These are phyloP conservation scores for Fusarium nanum DNA, from an alignment of 2,329 filamentous ascomycete species.

Conservation along the genomic window DNA sequence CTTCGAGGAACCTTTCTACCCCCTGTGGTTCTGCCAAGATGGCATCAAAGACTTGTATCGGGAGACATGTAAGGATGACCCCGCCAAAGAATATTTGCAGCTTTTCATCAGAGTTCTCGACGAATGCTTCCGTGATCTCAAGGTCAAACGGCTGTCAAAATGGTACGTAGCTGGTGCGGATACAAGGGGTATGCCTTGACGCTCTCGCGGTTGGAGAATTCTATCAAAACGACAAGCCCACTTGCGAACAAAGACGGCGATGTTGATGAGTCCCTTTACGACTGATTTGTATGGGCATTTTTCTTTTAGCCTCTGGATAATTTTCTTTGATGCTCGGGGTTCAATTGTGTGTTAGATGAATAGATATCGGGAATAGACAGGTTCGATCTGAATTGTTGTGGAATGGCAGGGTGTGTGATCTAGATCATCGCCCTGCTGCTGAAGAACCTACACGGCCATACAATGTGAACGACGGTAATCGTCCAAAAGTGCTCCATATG, in stretches of 20 bases:
- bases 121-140: constrained; percentile 57
- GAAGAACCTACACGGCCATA: background rate
- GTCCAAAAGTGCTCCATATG: too few species aligned
- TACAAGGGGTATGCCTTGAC: constrained; percentile 58
- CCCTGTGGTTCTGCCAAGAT: constrained; percentile 59
- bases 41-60: constrained; percentile 53
- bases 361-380: too few species aligned
- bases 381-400: too few species aligned
- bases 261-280: constrained; percentile 47
- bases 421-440: background rate
- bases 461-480: fast-evolving
- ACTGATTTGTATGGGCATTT: constrained; percentile 11
- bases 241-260: constrained; percentile 53
- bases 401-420: too few species aligned
- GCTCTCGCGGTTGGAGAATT: constrained; percentile 56
- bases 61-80: constrained; percentile 40
- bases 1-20: constrained; percentile 56
- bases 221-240: constrained; percentile 59
- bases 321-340: background rate
- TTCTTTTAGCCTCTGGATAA: background rate
- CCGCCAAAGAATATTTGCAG: constrained; percentile 54
- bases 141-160: constrained; percentile 57
- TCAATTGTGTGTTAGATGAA: background rate
- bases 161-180: constrained; percentile 59
- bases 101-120: constrained; percentile 56